Evolutionary conservation across 345 rosid species (phyloP), one percentile per base, ranked within the genome.

Genomic region (Erodium maritimum): DNA sequence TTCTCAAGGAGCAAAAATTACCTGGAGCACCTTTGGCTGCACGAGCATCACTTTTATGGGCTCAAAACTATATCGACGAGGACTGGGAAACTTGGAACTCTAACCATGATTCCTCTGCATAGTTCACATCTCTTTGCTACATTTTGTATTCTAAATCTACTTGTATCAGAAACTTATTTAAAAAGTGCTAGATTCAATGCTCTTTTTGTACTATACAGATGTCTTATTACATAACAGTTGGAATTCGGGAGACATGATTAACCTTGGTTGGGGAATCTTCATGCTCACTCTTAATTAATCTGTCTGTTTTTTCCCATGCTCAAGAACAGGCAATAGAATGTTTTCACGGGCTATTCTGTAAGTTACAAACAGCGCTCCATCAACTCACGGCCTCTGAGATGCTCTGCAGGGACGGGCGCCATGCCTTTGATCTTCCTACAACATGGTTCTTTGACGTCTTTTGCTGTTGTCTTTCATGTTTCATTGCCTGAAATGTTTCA

Each of bases 371-470:
- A 48, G 57, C 67, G 58, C 61, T 55, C 61, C 62, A 67, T 81
- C 68, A 84, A 71, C 80, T 79, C 2, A 62, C 78, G 51, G 84
- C 73, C 77, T 91, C 98, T 1, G 85, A 79, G 68, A 91, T 91
- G 83, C 96, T 88, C 23, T 83, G 90, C 53, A 91, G 68, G 21
- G 86, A 77, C 18, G 98, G 98, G 58, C 86, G 81, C 96, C 98
- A 91, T 61, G 86, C 66, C 70, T 83, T 91, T 42, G 90, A 55
- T 66, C 79, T 79, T 12, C 69, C 65, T 20, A 74, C 74, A 45
- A 73, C 74, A 19, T 83, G 55, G 67, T 62, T 84, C 11, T 51
- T 67, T 29, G 84, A 57, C 13, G 82, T 56, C 68, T 81, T 72
- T 24, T 72, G 68, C 17, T 82, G 73, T 52, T 71, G 82, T 56